Evolutionary conservation across 2,329 filamentous ascomycete species (phyloP).

Genomic region (Colletotrichum sp.): DNA sequence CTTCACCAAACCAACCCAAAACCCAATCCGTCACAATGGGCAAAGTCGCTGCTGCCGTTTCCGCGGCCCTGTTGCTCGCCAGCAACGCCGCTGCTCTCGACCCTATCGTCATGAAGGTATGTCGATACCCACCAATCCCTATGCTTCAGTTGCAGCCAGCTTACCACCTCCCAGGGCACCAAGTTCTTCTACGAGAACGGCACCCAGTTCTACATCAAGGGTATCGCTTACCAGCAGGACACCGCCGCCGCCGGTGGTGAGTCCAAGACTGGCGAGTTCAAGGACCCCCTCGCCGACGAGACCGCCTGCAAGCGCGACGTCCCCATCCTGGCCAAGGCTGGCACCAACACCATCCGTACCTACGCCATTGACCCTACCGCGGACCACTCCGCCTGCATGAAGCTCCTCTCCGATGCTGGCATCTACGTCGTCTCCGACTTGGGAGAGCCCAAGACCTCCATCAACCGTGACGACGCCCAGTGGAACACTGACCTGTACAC

Average conservation of each 20-base stretch:
- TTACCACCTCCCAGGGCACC: constrained; percentile 57
- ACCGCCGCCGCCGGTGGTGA: constrained; percentile 59
- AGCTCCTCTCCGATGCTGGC: constrained; percentile 77
- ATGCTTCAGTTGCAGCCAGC: neutral
- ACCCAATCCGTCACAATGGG: constrained; percentile 4
- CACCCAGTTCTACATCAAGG: constrained; percentile 79
- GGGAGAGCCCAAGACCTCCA: constrained; percentile 79
- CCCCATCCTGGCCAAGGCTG: constrained; percentile 76
- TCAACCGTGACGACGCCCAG: constrained; percentile 78
- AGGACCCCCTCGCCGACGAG: constrained; percentile 81
- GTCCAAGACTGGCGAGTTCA: constrained; percentile 63
- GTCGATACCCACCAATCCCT: too few species aligned
- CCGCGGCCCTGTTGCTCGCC: constrained; percentile 47
- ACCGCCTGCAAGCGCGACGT: constrained; percentile 83
- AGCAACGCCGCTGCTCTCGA: constrained; percentile 51
- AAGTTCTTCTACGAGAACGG: constrained; percentile 90
- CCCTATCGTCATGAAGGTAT: constrained; percentile 74
- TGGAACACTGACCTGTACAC: constrained; percentile 83
- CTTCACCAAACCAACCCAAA: neutral
- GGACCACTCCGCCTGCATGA: constrained; percentile 87
- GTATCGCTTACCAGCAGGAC: constrained; percentile 94
- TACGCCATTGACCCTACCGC: constrained; percentile 86
- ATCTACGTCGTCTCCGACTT: constrained; percentile 97
- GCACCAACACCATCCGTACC: constrained; percentile 92
- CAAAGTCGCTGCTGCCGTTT: constrained; percentile 25